phyloP scores from a whole-genome alignment of 2,329 filamentous ascomycete genomes.

The Dactylonectria estremocensis region DNA sequence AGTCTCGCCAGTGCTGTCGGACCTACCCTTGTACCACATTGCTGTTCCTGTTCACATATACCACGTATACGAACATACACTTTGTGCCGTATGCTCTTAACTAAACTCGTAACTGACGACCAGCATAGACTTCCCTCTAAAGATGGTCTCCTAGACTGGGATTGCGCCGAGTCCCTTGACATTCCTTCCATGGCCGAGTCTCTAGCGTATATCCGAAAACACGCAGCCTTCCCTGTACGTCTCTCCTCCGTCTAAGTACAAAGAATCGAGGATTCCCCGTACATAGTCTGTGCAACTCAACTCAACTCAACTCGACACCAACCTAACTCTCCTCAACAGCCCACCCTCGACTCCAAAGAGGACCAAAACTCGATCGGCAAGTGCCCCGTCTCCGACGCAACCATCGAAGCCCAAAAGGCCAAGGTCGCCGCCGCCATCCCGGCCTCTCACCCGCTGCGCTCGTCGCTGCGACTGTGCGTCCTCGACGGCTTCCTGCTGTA shows the following conservation, averaged over 20 bases:
- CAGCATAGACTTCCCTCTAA: constrained; percentile 65
- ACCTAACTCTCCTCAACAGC: constrained; percentile 37
- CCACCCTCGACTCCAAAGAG: constrained; percentile 60
- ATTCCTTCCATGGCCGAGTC: constrained; percentile 77
- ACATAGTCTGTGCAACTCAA: neutral
- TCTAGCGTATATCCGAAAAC: constrained; percentile 77
- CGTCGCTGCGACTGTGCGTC: constrained; percentile 72
- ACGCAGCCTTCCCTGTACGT: constrained; percentile 77
- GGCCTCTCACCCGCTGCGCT: constrained; percentile 57
- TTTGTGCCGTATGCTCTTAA: too few species aligned
- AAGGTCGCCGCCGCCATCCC: constrained; percentile 65
- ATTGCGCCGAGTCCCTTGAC: constrained; percentile 86
- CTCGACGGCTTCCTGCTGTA: constrained; percentile 94
- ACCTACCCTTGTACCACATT: too few species aligned
- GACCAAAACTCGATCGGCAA: constrained; percentile 74
- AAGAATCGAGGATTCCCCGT: neutral
- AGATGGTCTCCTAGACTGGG: constrained; percentile 86
- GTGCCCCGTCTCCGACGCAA: constrained; percentile 65
- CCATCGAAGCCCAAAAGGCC: constrained; percentile 62
- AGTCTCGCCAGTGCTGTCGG: too few species aligned
- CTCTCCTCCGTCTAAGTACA: neutral
- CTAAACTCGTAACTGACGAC: neutral
- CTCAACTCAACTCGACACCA: neutral
- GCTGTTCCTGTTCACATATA: neutral
- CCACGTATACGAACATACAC: too few species aligned